Base-by-base conservation (phyloP, 2,329 filamentous ascomycete species). In the Pestalotiopsis sp. region DNA sequence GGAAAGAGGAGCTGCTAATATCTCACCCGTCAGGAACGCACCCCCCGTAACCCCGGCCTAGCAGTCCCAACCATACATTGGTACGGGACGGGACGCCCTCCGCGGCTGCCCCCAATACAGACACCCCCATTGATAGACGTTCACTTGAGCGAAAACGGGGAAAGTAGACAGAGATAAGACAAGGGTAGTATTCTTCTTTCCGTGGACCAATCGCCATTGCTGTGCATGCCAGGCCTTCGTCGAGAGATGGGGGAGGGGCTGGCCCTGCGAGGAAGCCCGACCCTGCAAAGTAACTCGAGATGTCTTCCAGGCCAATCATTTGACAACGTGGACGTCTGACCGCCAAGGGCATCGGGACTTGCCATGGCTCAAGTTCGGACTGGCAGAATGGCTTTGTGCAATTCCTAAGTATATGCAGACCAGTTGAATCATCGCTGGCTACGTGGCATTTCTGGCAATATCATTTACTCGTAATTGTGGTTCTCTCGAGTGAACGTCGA, bases 291-390 rank as follows among this genome's bases (percentile, higher is more conserved):
- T 23, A 23, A 63, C 13, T 45, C 45, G 40, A 56, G 64, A 66
- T 66, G 14, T 66, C n/a, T 2, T 41, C 45, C 14, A 57, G 41
- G 52, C 64, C 64, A 66, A 66, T 66, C 64, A 66, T 31, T 66
- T 40, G 64, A 58, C 45, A 66, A 66, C 64, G 64, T 66, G 64
- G 36, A 31, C 41, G 25, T 59, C 23, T 27, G 23, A 59, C 27
- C 57, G 57, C 25, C 20, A n/a, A n/a, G 20, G 45, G 4, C 9
- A 17, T 17, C 13, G 20, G 45, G 20, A 9, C 20, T 52, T 52
- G 17, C 45, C 45, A 52, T 9, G 17, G 45, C 17, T 52, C 17
- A 52, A 7, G 17, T 52, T n/a, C 23, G 45, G 14, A 7, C 45
- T 52, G 45, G 17, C 14, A 52, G 45, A 9, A 52, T n/a, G 17